These are phyloP conservation scores for Exophiala spinifera DNA, from an alignment of 2,329 filamentous ascomycete species.

Conservation along the genomic window DNA sequence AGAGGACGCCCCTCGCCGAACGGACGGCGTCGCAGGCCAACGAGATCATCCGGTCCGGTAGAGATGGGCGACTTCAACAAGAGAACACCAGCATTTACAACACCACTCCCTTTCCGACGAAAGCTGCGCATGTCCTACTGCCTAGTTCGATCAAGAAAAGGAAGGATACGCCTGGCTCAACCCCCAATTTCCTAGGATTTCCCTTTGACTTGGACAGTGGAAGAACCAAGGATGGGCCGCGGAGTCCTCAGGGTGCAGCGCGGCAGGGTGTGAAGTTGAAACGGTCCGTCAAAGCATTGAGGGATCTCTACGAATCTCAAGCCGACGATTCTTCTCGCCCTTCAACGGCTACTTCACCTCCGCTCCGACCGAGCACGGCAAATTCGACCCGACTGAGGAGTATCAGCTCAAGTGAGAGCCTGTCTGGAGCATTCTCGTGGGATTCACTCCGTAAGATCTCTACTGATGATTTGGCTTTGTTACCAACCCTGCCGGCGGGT, in stretches of 20 bases:
- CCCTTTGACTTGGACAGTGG: constrained; percentile 7
- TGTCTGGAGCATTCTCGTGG: constrained; percentile 27
- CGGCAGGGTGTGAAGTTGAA: constrained; percentile 27
- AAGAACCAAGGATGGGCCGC: constrained; percentile 12
- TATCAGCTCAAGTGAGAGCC: constrained; percentile 27
- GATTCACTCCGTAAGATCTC: constrained; percentile 25
- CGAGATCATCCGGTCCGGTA: constrained; percentile 38
- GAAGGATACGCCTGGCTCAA: constrained; percentile 17
- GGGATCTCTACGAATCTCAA: constrained; percentile 31
- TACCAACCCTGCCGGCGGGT: constrained; percentile 21
- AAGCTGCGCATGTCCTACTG: constrained; percentile 45
- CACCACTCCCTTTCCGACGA: constrained; percentile 46
- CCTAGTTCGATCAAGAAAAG: constrained; percentile 36
- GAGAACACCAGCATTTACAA: constrained; percentile 39
- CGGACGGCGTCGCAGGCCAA: constrained; percentile 47
- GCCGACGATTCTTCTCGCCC: constrained; percentile 27
- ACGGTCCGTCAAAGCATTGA: constrained; percentile 29
- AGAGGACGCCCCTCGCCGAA: constrained; percentile 45
- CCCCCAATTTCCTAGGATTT: constrained; percentile 13
- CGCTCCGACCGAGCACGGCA: constrained; percentile 22
- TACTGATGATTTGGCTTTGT: constrained; percentile 24
- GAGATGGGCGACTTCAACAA: constrained; percentile 31
- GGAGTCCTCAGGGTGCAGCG: constrained; percentile 4
- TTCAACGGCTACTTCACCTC: constrained; percentile 24
- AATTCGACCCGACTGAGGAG: constrained; percentile 26